Evolutionary conservation across 2,329 filamentous ascomycete species (phyloP), one percentile per base, ranked within the genome.

Genomic region (Neofusicoccum ribis): DNA sequence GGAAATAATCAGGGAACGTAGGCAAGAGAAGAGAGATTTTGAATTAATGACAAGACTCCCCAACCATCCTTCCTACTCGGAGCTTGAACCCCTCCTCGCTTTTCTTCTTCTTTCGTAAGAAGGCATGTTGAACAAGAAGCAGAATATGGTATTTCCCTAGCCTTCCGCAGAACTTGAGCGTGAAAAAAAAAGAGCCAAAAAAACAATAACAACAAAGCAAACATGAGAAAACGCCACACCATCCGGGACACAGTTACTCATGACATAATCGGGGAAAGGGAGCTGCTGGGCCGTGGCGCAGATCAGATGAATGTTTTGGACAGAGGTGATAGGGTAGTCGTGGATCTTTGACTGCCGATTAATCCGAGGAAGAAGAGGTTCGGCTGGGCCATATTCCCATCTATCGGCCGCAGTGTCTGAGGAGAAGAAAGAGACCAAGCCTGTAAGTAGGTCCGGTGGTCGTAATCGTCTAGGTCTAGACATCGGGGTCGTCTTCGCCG

Each of bases 401-500:
- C 27, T 31, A 31, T 31, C 27, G 27, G 27, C 27, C 27, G 27
- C 27, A 7, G 27, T 31, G 27, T 31, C 27, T 31, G 27, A 31
- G 27, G 27, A 31, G 27, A 31, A 7, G 5, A 31, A 31, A 31
- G 27, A 31, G 27, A 31, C 1, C 27, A 7, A 5, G 27, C 27
- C 6, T 31, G 27, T 31, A 7, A 31, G 27, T 31, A 44, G 7
- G 23, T n/a, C 49, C 14, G n/a, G n/a, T 23, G 23, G 23, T 23
- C 2, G 17, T 14, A 34, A 44, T 9, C 14, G 8, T 46, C 20
- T 12, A 6, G 9, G 39, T 3, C 51, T 37, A 65, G 41, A 59
- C 52, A 47, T 65, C 64, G 8, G 58, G 56, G 31, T 65, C 64
- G n/a, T 61, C 64, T n/a, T 65, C 64, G 15, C 64, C 64, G 3